A percentile compares a stretch with the other conserved stretches of the same genome.
phyloP scores from a whole-genome alignment of 768 basidiomycete genomes.

The Dioszegia hungarica region DNA sequence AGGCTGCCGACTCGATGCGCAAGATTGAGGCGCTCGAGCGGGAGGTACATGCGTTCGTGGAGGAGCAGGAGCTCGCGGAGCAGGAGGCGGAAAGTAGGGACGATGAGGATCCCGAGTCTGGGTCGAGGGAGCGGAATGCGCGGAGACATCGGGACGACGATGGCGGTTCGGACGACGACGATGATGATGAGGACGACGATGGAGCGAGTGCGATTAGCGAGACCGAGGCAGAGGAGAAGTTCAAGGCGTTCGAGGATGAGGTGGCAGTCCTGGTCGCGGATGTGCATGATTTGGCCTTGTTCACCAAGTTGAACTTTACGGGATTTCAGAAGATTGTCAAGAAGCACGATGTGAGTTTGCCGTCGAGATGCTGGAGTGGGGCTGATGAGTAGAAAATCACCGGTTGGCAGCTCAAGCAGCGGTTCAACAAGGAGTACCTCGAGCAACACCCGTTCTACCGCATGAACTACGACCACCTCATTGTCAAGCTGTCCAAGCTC shows the following conservation, averaged over 20 bases:
- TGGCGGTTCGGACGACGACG: slow-evolving; percentile 44
- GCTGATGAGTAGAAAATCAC: slow-evolving; percentile 79
- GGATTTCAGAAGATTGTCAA: slow-evolving; percentile 99
- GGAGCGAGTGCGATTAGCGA: slow-evolving; percentile 60
- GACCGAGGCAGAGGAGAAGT: slow-evolving; percentile 71
- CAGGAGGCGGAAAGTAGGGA: slow-evolving; percentile 57
- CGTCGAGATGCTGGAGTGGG: slow-evolving; percentile 10
- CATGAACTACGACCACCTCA: slow-evolving; percentile 67
- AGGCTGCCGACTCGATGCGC: slow-evolving; percentile 67
- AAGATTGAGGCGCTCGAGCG: slow-evolving; percentile 79
- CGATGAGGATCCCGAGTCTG: slow-evolving; percentile 27
- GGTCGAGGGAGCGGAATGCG: slow-evolving; percentile 24
- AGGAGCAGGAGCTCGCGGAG: slow-evolving; percentile 21
- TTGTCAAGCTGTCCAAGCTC: slow-evolving; percentile 89
- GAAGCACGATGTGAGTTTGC: slow-evolving; percentile 54
- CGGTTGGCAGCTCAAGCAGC: slow-evolving; percentile 68
- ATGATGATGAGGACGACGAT: slow-evolving; percentile 53
- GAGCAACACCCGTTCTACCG: slow-evolving; percentile 95
- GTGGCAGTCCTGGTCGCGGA: slow-evolving; percentile 87
- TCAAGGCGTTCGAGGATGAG: slow-evolving; percentile 83
- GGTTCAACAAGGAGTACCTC: slow-evolving; percentile 84
- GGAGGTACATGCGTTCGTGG: slow-evolving; percentile 67
- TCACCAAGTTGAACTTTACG: slow-evolving; percentile 96
- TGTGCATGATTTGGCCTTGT: slow-evolving; percentile 65
- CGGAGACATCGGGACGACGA: slow-evolving; percentile 37